Evolutionary conservation across 2,329 filamentous ascomycete genomes (phyloP).

Genomic region (Trichoderma aggressivum): DNA sequence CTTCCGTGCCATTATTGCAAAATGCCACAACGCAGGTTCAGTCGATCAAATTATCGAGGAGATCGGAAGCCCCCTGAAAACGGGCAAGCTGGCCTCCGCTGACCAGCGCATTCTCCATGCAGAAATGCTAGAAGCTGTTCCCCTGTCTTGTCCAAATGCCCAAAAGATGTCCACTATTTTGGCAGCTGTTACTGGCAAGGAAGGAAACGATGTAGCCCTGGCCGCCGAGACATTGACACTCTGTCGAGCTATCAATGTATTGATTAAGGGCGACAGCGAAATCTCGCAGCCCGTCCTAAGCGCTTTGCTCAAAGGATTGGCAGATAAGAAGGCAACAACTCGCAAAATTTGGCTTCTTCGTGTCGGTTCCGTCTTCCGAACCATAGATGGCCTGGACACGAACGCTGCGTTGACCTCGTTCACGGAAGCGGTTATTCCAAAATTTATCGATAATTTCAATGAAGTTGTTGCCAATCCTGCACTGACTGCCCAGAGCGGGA

Average conservation of each 20-base stretch:
- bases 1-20: constrained; percentile 66
- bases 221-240: constrained; percentile 72
- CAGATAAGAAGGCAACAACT: constrained; percentile 77
- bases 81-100: constrained; percentile 75
- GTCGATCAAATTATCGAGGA: constrained; percentile 73
- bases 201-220: constrained; percentile 82
- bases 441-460: constrained; percentile 66
- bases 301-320: constrained; percentile 73
- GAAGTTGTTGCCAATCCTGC: constrained; percentile 77
- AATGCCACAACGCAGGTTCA: constrained; percentile 54
- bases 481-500: constrained; percentile 74
- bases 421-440: constrained; percentile 49
- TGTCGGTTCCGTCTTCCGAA: constrained; percentile 67
- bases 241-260: constrained; percentile 59
- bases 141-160: constrained; percentile 59
- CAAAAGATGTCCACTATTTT: constrained; percentile 65
- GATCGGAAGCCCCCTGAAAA: constrained; percentile 73
- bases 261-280: constrained; percentile 58
- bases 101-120: constrained; percentile 83
- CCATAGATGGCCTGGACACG: constrained; percentile 43
- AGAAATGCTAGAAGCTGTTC: constrained; percentile 69
- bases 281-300: constrained; percentile 67
- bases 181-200: constrained; percentile 69
- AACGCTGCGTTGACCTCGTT: constrained; percentile 49
- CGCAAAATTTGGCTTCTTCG: constrained; percentile 78